Evolutionary conservation across 164 flowering plant genomes (phyloP).

Genomic region (Berberis vulgaris): DNA sequence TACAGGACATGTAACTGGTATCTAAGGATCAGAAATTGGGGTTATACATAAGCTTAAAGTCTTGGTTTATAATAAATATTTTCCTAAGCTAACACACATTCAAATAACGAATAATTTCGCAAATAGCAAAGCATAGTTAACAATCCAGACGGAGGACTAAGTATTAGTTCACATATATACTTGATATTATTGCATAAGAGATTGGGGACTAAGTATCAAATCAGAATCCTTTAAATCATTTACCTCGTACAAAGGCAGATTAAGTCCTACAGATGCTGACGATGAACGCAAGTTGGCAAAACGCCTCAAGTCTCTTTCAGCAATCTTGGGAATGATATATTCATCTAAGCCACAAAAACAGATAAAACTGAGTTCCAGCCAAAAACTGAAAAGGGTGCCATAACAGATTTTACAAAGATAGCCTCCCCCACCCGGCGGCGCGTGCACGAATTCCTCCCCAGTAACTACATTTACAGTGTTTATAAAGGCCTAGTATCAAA

Average conservation of each 20-base stretch:
- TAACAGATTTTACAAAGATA: background rate
- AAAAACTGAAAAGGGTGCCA: background rate
- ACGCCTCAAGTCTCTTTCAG: conserved; percentile 76
- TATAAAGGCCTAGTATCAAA: background rate
- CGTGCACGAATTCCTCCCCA: background rate
- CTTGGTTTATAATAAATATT: background rate
- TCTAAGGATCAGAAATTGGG: conserved; percentile 27
- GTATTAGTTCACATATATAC: too few relatives aligned
- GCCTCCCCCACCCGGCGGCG: too few relatives aligned
- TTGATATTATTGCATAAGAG: too few relatives aligned
- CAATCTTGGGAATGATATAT: conserved; percentile 88
- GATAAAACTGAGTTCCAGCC: background rate
- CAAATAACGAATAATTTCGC: too few relatives aligned
- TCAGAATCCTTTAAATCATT: too few relatives aligned
- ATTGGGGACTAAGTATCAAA: too few relatives aligned
- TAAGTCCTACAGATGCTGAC: conserved; percentile 46
- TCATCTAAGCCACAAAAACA: conserved; percentile 46
- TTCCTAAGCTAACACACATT: background rate
- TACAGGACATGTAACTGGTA: conserved; percentile 70
- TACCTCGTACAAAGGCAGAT: conserved; percentile 51
- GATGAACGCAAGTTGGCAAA: conserved; percentile 57
- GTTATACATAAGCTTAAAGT: background rate
- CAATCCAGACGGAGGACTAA: too few relatives aligned
- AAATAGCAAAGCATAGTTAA: too few relatives aligned
- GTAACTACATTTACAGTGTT: background rate